These are phyloP conservation scores for Capsella bursapastoris DNA, from an alignment of 345 rosid genomes.

Conservation along the genomic window DNA sequence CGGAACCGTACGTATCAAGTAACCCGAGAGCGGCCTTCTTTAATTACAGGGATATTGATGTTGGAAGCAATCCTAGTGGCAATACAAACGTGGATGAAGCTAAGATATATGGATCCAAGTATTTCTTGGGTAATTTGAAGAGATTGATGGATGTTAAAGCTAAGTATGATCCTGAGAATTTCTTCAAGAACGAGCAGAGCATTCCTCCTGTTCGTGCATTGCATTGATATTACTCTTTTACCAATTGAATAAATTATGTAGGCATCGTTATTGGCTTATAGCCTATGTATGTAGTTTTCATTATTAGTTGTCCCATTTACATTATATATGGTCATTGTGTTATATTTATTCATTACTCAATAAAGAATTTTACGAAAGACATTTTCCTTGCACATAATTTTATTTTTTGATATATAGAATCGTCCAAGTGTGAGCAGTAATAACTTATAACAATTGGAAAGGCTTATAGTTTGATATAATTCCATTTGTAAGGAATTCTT, in stretches of 20 bases:
- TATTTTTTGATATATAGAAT: too few species aligned
- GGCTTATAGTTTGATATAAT: too few species aligned
- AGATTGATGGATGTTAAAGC: constrained; percentile 50
- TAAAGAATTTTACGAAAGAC: neutral
- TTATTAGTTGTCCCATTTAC: neutral
- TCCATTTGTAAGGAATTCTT: too few species aligned
- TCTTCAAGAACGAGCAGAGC: constrained; percentile 52
- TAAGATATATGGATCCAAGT: constrained; percentile 50
- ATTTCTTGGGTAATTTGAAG: constrained; percentile 47
- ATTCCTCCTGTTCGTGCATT: constrained; percentile 38
- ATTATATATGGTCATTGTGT: neutral
- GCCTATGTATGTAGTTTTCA: neutral
- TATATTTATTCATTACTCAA: constrained; percentile 1
- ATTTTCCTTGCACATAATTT: too few species aligned
- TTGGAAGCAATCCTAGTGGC: constrained; percentile 35
- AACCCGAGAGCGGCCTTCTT: constrained; percentile 52
- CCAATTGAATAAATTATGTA: constrained; percentile 7
- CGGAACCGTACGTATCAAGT: constrained; percentile 54
- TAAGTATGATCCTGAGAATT: constrained; percentile 49
- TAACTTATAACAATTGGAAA: too few species aligned
- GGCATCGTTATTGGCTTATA: constrained; percentile 1
- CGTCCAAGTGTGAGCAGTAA: too few species aligned
- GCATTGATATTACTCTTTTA: neutral
- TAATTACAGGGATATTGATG: constrained; percentile 47
- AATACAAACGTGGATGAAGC: constrained; percentile 42